Conservation (phyloP, 768 basidiomycete genomes). For the Suillus lakei region DNA sequence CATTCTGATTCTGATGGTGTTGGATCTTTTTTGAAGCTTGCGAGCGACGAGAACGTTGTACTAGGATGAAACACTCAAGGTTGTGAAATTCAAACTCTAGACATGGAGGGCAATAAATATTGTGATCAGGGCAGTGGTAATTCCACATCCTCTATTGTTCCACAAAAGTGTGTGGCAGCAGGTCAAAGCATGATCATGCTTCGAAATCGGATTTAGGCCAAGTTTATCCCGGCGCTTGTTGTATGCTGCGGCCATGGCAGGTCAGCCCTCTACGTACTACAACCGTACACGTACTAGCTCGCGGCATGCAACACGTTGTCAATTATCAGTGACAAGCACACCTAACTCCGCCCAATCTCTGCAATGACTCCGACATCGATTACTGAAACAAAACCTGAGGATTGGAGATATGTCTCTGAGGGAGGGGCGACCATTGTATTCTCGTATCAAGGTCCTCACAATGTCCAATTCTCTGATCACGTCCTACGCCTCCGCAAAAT, state of each 20-base stretch:
- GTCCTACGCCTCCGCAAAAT: conserved; percentile 82
- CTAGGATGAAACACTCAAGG: neutral
- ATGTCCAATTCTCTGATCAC: conserved; percentile 59
- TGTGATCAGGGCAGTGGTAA: neutral
- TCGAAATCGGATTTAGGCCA: neutral
- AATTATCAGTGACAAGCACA: neutral
- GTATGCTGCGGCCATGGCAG: neutral
- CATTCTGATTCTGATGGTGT: conserved; percentile 1
- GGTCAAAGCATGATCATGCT: neutral
- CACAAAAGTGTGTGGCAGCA: neutral
- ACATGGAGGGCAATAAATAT: neutral
- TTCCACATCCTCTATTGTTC: neutral
- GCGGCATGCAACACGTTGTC: neutral
- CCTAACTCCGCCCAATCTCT: neutral
- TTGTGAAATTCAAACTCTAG: neutral
- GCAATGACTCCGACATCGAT: conserved; percentile 23
- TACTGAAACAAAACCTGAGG: conserved; percentile 36
- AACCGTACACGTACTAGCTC: neutral
- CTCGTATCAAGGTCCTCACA: conserved; percentile 66
- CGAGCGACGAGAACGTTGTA: neutral
- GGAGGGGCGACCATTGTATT: conserved; percentile 94
- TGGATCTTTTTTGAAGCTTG: neutral
- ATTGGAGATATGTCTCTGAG: conserved; percentile 91
- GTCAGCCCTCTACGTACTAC: neutral
- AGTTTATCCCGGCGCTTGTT: neutral